Evolutionary conservation across 2,329 filamentous ascomycete genomes (phyloP).

Genomic region (Fusarium temperatum): DNA sequence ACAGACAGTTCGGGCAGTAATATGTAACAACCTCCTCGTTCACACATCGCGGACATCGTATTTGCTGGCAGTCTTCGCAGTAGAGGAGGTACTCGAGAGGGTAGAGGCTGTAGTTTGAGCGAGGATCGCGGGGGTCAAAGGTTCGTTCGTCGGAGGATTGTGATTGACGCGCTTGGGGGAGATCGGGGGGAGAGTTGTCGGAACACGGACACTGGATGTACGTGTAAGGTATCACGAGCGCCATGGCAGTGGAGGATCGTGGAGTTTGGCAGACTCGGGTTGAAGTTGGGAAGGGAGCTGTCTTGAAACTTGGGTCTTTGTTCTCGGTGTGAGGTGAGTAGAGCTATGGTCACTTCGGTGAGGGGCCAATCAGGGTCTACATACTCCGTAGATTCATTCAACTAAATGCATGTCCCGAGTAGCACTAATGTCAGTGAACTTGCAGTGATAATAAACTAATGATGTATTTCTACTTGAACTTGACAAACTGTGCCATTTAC

Average conservation of each 20-base stretch:
- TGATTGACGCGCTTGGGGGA: slow-evolving; percentile 44
- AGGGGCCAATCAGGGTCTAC: slow-evolving; percentile 18
- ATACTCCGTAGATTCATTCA: neutral
- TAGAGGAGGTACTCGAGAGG: slow-evolving; percentile 94
- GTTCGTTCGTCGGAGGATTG: slow-evolving; percentile 70
- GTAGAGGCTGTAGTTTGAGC: slow-evolving; percentile 91
- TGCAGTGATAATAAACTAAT: neutral
- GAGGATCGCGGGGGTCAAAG: slow-evolving; percentile 85
- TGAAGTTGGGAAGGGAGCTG: slow-evolving; percentile 28
- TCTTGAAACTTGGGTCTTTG: slow-evolving; percentile 26
- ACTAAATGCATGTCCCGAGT: neutral
- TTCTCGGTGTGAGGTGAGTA: slow-evolving; percentile 29
- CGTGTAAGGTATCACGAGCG: slow-evolving; percentile 66
- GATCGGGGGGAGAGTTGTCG: slow-evolving; percentile 52
- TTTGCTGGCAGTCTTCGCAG: slow-evolving; percentile 97
- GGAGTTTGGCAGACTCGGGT: slow-evolving; percentile 22
- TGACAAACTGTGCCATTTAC: neutral
- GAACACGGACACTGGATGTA: slow-evolving; percentile 75
- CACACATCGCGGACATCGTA: slow-evolving; percentile 91
- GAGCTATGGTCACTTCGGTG: slow-evolving; percentile 10
- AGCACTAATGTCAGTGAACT: neutral
- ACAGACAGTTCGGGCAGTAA: slow-evolving; percentile 94
- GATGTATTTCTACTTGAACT: neutral
- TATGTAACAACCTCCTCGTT: slow-evolving; percentile 94
- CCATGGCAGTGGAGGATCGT: slow-evolving; percentile 50